Base-by-base conservation (phyloP, 139 green algal species). In the Protoeuglena noctilucae region DNA sequence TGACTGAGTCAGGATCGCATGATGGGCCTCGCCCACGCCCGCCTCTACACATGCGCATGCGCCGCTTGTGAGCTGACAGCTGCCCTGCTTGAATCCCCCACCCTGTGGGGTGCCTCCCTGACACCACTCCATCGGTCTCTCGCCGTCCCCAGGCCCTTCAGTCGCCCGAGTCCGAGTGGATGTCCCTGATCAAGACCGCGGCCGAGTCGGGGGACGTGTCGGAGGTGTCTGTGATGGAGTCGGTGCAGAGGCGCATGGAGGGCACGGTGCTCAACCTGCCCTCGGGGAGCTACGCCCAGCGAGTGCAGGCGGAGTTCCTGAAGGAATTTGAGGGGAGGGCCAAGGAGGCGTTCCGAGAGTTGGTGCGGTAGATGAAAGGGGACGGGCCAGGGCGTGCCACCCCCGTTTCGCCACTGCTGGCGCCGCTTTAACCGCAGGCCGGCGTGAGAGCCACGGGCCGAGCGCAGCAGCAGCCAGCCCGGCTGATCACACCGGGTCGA, bases 171-270 rank as follows among this genome's bases (percentile, higher is more conserved):
- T 24, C 58, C 4, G 45, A 78, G 30, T 93, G 83, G 83, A 62
- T 60, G 5, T 26, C 22, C 1, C 17, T 74, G 27, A 48, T 78
- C 9, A 54, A 28, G 6, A 34, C 1, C 24, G 47, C 24, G 60
- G 48, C 21, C 26, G 49, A 28, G 56, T 51, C 48, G 40, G 54
- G 34, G 23, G 26, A 64, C 45, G 55, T 58, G 34, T 19, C 34
- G 2, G 26, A 53, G 22, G 16, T 4, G 23, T 39, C 40, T 7
- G 26, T 51, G 48, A 30, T n/a, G 49, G 75, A 81, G 59, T 73
- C 71, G 17, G 68, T 94, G 67, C 82, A 90, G 68, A 63, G 63
- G 54, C 75, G 77, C 22, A 94, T 94, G 85, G 85, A 94, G 67
- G 47, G 24, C 0, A 72, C 78, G 25, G 82, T 93, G 43, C 72